Percentiles rank a stretch among this genome's conserved stretches.
These are phyloP conservation scores for Juncus inflexus DNA, from an alignment of 176 grass and related monocot genomes.

Conservation along the genomic window DNA sequence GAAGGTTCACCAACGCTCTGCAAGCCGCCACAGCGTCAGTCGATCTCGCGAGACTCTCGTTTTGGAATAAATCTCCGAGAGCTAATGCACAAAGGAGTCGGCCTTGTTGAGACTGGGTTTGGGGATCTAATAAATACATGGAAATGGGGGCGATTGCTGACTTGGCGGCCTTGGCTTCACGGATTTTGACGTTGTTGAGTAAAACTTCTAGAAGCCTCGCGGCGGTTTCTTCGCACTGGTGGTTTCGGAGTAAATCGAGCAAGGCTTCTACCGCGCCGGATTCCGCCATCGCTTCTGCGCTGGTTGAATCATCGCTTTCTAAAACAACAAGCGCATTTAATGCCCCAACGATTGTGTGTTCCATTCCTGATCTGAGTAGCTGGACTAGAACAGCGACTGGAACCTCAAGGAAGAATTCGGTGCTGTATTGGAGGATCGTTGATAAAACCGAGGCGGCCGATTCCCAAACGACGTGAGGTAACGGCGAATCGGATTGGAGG, in stretches of 20 bases:
- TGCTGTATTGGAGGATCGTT: slow-evolving; percentile 97
- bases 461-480: slow-evolving; percentile 98
- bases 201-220: slow-evolving; percentile 94
- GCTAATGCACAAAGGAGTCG: slow-evolving; percentile 96
- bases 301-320: slow-evolving; percentile 99
- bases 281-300: slow-evolving; percentile 97
- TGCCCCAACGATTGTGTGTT: slow-evolving; percentile 85
- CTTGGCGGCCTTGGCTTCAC: slow-evolving; percentile 94
- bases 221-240: slow-evolving; percentile 98
- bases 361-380: slow-evolving; percentile 82
- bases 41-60: slow-evolving; percentile 85
- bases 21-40: slow-evolving; percentile 94
- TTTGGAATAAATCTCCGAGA: slow-evolving; percentile 98
- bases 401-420: slow-evolving; percentile 95
- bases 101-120: slow-evolving; percentile 97
- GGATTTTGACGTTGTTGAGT: slow-evolving; percentile 97
- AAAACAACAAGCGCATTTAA: slow-evolving; percentile 96
- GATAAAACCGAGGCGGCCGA: slow-evolving; percentile 90
- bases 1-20: slow-evolving; percentile 94
- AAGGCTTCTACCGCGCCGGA: slow-evolving; percentile 94
- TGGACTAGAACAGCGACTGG: slow-evolving; percentile 95
- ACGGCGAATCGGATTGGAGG: slow-evolving; percentile 79
- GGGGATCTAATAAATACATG: slow-evolving; percentile 98
- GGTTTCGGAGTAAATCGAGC: slow-evolving; percentile 78
- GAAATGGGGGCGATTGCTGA: slow-evolving; percentile 96